Conservation (phyloP, 148 eudicot genomes). For the Amaranthus cruentus region DNA sequence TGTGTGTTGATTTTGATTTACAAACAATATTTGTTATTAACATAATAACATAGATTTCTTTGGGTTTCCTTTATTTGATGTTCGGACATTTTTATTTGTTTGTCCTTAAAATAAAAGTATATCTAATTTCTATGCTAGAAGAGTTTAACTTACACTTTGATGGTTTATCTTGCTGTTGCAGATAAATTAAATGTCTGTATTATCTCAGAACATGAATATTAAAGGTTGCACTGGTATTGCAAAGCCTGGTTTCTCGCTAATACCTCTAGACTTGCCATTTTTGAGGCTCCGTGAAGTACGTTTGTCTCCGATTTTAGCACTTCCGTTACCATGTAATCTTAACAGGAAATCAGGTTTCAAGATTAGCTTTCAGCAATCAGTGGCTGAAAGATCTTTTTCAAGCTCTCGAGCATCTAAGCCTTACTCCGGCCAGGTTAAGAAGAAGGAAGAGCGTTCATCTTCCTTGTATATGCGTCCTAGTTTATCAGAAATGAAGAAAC, state of each 20-base stretch:
- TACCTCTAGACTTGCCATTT: constrained; percentile 52
- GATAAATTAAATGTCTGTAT: constrained; percentile 15
- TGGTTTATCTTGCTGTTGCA: constrained; percentile 17
- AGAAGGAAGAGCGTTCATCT: constrained; percentile 38
- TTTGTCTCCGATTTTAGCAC: constrained; percentile 27
- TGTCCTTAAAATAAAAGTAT: too few species aligned
- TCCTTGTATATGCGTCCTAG: constrained; percentile 83
- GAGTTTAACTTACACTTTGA: not conserved
- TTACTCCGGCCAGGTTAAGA: constrained; percentile 26
- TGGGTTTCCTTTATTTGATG: too few species aligned
- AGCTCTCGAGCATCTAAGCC: constrained; percentile 32
- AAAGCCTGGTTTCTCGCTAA: constrained; percentile 48
- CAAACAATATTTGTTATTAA: too few species aligned
- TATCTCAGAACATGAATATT: constrained; percentile 46
- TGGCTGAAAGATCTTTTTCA: constrained; percentile 41
- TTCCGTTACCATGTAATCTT: constrained; percentile 25
- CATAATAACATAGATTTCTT: too few species aligned
- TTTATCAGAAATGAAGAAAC: constrained; percentile 75
- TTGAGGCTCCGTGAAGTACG: constrained; percentile 35
- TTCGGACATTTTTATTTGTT: too few species aligned
- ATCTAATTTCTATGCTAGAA: too few species aligned
- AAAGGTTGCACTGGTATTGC: constrained; percentile 43
- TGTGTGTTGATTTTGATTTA: too few species aligned
- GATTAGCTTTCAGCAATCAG: constrained; percentile 49
- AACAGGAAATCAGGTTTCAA: constrained; percentile 37